phyloP scores from a whole-genome alignment of 345 rosid genomes.

The Gossypium australe region DNA sequence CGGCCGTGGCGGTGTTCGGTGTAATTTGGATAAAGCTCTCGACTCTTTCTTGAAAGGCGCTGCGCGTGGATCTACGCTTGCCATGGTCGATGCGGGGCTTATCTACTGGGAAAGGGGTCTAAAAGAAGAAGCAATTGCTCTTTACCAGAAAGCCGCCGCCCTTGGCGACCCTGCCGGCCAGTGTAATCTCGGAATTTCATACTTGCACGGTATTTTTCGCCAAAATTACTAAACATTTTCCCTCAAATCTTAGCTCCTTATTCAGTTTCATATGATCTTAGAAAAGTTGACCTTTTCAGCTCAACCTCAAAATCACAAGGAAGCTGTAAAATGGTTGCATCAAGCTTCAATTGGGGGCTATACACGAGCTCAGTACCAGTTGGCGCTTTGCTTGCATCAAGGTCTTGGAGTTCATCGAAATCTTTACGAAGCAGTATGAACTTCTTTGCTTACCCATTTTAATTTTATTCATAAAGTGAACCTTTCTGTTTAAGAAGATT shows the following conservation, averaged over 20 bases:
- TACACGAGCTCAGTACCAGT: constrained; percentile 79
- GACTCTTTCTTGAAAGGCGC: constrained; percentile 83
- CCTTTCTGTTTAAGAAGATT: background rate
- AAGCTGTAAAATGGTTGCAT: constrained; percentile 66
- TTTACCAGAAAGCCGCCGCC: constrained; percentile 70
- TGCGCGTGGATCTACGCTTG: constrained; percentile 78
- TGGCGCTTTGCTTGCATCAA: constrained; percentile 81
- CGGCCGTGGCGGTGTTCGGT: constrained; percentile 63
- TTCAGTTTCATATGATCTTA: background rate
- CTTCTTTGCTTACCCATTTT: background rate
- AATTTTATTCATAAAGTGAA: background rate
- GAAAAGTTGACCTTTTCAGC: constrained; percentile 32
- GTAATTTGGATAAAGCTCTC: constrained; percentile 68
- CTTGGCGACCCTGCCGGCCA: constrained; percentile 76
- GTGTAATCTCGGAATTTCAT: constrained; percentile 78
- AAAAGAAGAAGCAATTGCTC: constrained; percentile 44
- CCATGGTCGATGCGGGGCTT: constrained; percentile 98
- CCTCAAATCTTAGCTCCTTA: background rate
- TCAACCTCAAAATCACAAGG: constrained; percentile 50
- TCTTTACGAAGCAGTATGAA: constrained; percentile 61
- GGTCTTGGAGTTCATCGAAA: constrained; percentile 51
- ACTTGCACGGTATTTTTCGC: constrained; percentile 53
- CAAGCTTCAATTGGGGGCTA: constrained; percentile 61
- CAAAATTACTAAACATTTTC: background rate
- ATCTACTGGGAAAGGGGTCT: constrained; percentile 74